Percentiles rank a stretch among this genome's conserved stretches.
phyloP scores from a whole-genome alignment of 1,284 basidiomycete genomes.

The Ustilago loliicola region DNA sequence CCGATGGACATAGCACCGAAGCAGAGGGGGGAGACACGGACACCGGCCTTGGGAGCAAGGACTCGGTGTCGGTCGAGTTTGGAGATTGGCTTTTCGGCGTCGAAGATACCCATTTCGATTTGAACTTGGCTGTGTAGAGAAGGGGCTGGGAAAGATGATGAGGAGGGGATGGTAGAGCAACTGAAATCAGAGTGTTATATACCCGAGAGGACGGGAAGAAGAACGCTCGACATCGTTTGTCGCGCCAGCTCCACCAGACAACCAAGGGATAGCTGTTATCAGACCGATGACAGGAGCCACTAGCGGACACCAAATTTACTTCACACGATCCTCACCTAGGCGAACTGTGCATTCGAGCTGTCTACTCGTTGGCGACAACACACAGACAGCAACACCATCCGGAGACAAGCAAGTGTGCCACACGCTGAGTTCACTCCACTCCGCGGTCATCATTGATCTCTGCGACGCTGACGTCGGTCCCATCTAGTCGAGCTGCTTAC shows the following conservation, averaged over 20 bases:
- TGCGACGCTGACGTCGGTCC: too few relatives aligned
- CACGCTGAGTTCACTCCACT: not conserved
- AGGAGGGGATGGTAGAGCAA: not conserved
- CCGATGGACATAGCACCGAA: slow-evolving; percentile 75
- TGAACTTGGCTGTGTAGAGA: not conserved
- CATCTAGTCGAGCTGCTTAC: too few relatives aligned
- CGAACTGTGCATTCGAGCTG: not conserved
- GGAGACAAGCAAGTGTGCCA: not conserved
- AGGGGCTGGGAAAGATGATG: not conserved
- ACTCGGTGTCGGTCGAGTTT: slow-evolving; percentile 71
- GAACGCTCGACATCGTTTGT: not conserved
- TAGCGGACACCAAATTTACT: not conserved
- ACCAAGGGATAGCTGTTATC: not conserved
- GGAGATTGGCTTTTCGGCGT: slow-evolving; percentile 45
- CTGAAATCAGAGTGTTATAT: not conserved
- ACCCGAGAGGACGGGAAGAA: not conserved
- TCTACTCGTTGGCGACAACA: not conserved
- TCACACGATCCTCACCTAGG: not conserved
- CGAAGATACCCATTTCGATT: slow-evolving; percentile 39
- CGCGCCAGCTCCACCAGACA: not conserved
- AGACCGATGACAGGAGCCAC: not conserved
- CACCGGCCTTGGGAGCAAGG: slow-evolving; percentile 72
- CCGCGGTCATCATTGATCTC: not conserved
- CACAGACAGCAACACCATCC: slow-evolving; percentile 1
- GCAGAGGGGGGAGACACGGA: slow-evolving; percentile 74